A percentile compares a stretch with the other conserved stretches of the same genome.
Conservation (phyloP, 2,329 filamentous ascomycete species). For the Cercospora citrullina region DNA sequence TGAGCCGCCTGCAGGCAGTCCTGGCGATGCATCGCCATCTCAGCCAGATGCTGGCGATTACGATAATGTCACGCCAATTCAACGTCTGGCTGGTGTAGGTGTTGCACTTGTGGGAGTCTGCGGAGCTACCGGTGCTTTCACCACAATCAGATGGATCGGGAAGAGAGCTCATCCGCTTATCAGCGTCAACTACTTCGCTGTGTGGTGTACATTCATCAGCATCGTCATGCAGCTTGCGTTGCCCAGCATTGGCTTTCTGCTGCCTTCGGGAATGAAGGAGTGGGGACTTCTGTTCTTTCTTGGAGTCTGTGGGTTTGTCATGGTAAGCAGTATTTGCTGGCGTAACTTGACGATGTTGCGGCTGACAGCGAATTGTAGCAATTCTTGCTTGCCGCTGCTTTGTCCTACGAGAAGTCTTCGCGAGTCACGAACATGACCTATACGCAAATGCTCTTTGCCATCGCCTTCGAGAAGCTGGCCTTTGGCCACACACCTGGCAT, state of each 20-base stretch:
- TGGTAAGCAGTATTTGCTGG: constrained; percentile 47
- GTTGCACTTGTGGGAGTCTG: constrained; percentile 75
- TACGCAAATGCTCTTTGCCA: constrained; percentile 68
- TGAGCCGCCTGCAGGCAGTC: constrained; percentile 38
- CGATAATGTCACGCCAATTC: constrained; percentile 56
- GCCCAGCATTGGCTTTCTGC: constrained; percentile 57
- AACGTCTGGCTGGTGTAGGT: constrained; percentile 69
- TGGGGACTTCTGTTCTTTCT: constrained; percentile 69
- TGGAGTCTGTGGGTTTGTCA: constrained; percentile 72
- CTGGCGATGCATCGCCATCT: constrained; percentile 36
- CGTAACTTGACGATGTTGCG: neutral
- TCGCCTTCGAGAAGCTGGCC: constrained; percentile 63
- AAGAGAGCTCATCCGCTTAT: constrained; percentile 78
- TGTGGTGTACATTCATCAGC: constrained; percentile 69
- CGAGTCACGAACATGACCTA: constrained; percentile 68
- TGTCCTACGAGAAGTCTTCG: constrained; percentile 67
- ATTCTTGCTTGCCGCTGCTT: constrained; percentile 75
- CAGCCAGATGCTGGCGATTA: constrained; percentile 39
- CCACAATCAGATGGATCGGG: constrained; percentile 76
- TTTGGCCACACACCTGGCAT: constrained; percentile 61
- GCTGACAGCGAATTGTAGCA: constrained; percentile 51
- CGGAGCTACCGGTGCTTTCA: constrained; percentile 72
- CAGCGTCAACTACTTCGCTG: constrained; percentile 79
- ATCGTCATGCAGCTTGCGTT: constrained; percentile 58
- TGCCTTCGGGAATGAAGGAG: constrained; percentile 57